phyloP scores from a whole-genome alignment of 768 basidiomycete species.

The Pulveroboletus frians region DNA sequence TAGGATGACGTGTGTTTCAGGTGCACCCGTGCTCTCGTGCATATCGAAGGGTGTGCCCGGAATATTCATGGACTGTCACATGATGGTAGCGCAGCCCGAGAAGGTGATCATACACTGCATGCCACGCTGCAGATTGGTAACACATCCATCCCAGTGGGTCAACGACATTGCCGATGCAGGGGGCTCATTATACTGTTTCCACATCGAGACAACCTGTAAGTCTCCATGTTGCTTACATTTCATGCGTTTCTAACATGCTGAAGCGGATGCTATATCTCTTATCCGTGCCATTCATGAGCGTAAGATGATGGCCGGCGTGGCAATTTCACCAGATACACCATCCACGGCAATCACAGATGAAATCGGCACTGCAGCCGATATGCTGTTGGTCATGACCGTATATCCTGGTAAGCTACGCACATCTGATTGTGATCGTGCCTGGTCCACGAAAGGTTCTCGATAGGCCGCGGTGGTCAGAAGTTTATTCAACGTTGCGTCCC shows the following conservation, averaged over 20 bases:
- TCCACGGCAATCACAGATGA: slow-evolving; percentile 83
- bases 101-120: slow-evolving; percentile 45
- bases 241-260: slow-evolving; percentile 14
- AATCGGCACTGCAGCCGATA: slow-evolving; percentile 78
- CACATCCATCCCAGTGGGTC: slow-evolving; percentile 69
- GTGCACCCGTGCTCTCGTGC: slow-evolving; percentile 82
- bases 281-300: slow-evolving; percentile 77
- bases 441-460: not conserved
- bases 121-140: not conserved
- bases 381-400: slow-evolving; percentile 98
- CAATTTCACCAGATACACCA: slow-evolving; percentile 94
- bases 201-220: slow-evolving; percentile 88
- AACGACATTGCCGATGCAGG: slow-evolving; percentile 94
- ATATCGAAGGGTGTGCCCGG: slow-evolving; percentile 83
- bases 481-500: slow-evolving; percentile 90
- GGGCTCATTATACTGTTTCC: slow-evolving; percentile 93
- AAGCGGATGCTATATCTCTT: slow-evolving; percentile 69
- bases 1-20: slow-evolving; percentile 35
- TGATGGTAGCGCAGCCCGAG: slow-evolving; percentile 97
- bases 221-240: slow-evolving; percentile 5
- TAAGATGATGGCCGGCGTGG: slow-evolving; percentile 91
- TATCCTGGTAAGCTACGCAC: slow-evolving; percentile 62
- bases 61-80: slow-evolving; percentile 99
- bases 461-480: slow-evolving; percentile 93
- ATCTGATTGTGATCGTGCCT: not conserved